A percentile compares a stretch with the other conserved stretches of the same genome.
Evolutionary conservation across 306 rosid genomes (phyloP).

Genomic region (Bauhinia variegata): DNA sequence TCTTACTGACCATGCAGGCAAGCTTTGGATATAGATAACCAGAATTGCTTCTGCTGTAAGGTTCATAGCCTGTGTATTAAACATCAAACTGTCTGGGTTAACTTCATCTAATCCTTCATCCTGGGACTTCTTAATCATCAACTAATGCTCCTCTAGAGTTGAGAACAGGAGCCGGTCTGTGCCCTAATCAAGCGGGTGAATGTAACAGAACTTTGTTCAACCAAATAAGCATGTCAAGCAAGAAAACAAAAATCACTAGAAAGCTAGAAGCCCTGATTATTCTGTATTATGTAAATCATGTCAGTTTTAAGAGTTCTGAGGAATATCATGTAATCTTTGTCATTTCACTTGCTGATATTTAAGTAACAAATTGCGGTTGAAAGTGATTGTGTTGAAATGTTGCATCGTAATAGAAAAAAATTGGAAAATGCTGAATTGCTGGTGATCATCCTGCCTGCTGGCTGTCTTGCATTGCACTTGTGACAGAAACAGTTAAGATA

Average conservation of each 20-base stretch:
- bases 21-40: slow-evolving; percentile 18
- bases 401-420: neutral
- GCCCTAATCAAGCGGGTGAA: no score
- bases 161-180: slow-evolving; percentile 13
- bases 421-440: no score
- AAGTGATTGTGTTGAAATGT: neutral
- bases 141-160: no score
- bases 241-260: slow-evolving; percentile 24
- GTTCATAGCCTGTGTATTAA: slow-evolving; percentile 30
- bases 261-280: slow-evolving; percentile 9
- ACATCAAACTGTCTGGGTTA: neutral
- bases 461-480: no score
- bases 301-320: slow-evolving; percentile 15
- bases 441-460: no score
- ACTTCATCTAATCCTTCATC: slow-evolving; percentile 28
- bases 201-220: slow-evolving; percentile 35
- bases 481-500: no score
- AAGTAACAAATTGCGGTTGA: slow-evolving; percentile 16
- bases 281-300: slow-evolving; percentile 8
- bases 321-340: slow-evolving; percentile 28
- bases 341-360: slow-evolving; percentile 17
- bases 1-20: slow-evolving; percentile 17
- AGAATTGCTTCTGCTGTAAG: slow-evolving; percentile 14
- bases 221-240: slow-evolving; percentile 24
- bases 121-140: slow-evolving; percentile 1